Evolutionary conservation across 1,284 basidiomycete genomes (phyloP), one percentile per base, ranked within the genome.

Genomic region (Laetiporus sulphureus): DNA sequence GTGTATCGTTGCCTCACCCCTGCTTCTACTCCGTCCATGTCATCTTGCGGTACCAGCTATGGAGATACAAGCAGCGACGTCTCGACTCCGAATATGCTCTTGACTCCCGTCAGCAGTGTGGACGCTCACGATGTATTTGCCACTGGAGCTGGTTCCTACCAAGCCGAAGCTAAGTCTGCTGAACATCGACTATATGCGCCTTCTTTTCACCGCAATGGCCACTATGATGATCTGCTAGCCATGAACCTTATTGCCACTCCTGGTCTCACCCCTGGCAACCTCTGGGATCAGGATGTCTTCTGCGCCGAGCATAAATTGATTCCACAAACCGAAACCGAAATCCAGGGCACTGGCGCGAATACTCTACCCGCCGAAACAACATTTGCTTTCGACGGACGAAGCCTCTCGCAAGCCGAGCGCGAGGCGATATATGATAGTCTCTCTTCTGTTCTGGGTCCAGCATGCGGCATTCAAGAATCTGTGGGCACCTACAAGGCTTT

Each of bases 371-470:
- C n/a, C n/a, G n/a, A n/a, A n/a, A n/a, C n/a, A n/a, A n/a, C n/a
- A n/a, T n/a, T n/a, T n/a, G n/a, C n/a, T n/a, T n/a, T n/a, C n/a
- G n/a, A n/a, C n/a, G n/a, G n/a, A n/a, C n/a, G n/a, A n/a, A n/a
- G n/a, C n/a, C n/a, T n/a, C n/a, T n/a, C n/a, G n/a, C n/a, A n/a
- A n/a, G n/a, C n/a, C n/a, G n/a, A n/a, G n/a, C n/a, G n/a, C n/a
- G n/a, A n/a, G n/a, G n/a, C n/a, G n/a, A n/a, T n/a, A n/a, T 82
- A 82, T 51, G 64, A 71, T 35, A 60, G 71, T 23, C 61, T 83
- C 19, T 67, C 71, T 46, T 62, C 63, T 44, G 67, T 64, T 25
- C 64, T 80, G 35, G 72, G 70, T 7, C 66, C 68, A 42, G 63
- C 68, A 15, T 45, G 52, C 22, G 71, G 70, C 25, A 63, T 75